These are phyloP conservation scores for Aspergillus leporis DNA, from an alignment of 495 filamentous ascomycete species.

Conservation along the genomic window DNA sequence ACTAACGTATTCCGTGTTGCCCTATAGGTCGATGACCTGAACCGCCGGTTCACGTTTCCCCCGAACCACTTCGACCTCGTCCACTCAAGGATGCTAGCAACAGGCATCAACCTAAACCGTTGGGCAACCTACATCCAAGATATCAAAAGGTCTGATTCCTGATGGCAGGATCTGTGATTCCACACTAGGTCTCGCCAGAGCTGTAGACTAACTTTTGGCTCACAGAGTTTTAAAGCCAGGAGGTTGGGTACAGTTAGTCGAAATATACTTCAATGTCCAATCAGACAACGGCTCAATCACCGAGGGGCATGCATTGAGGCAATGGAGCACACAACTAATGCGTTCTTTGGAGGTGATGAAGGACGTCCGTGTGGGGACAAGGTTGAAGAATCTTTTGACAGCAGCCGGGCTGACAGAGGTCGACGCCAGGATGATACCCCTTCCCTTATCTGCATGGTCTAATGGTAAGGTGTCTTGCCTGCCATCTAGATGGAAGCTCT, in stretches of 20 bases:
- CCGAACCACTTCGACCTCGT: constrained; percentile 84
- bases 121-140: constrained; percentile 83
- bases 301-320: constrained; percentile 65
- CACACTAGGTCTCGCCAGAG: not conserved
- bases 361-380: constrained; percentile 67
- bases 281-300: constrained; percentile 86
- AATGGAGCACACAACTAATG: constrained; percentile 72
- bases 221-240: constrained; percentile 61
- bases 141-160: constrained; percentile 57
- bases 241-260: constrained; percentile 91
- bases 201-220: constrained; percentile 20
- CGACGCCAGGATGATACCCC: constrained; percentile 65
- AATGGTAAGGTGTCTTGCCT: constrained; percentile 51
- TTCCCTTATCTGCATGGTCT: constrained; percentile 77
- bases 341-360: constrained; percentile 66
- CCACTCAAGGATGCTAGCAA: constrained; percentile 77
- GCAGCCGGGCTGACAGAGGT: constrained; percentile 74
- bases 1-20: constrained; percentile 26
- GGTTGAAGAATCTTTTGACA: constrained; percentile 60
- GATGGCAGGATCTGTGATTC: constrained; percentile 4
- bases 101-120: constrained; percentile 72
- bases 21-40: constrained; percentile 71
- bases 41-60: constrained; percentile 72
- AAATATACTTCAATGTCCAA: constrained; percentile 85
- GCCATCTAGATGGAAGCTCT: not conserved